Evolutionary conservation across 176 grass and related monocot genomes (phyloP).

Genomic region (Oropetium thomaeum): DNA sequence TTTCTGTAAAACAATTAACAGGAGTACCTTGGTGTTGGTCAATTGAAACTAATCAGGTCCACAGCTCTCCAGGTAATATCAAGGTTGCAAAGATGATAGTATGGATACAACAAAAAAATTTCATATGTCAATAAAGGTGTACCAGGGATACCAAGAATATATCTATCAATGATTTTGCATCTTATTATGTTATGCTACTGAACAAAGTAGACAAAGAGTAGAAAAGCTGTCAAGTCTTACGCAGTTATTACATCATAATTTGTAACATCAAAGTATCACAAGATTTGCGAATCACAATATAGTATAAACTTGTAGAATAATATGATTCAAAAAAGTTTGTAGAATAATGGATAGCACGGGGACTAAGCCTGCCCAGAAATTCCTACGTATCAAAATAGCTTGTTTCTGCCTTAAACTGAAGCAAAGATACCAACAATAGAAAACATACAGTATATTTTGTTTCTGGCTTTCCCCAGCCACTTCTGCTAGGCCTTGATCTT

Average conservation of each 20-base stretch:
- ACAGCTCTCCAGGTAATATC: not conserved
- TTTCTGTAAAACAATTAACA: constrained; percentile 53
- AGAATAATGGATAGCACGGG: not conserved
- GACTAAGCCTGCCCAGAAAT: not conserved
- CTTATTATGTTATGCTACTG: not conserved
- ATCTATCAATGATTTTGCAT: not conserved
- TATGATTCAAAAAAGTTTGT: too few relatives aligned
- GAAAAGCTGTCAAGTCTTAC: not conserved
- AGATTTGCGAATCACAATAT: not conserved
- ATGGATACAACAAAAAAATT: not conserved
- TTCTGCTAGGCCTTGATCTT: constrained; percentile 72
- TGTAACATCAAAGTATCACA: not conserved
- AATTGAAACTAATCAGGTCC: constrained; percentile 14
- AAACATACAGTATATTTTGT: constrained; percentile 91
- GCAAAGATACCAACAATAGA: constrained; percentile 6
- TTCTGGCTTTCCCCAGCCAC: constrained; percentile 96
- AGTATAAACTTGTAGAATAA: constrained; percentile 2
- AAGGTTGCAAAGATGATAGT: not conserved
- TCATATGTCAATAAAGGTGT: not conserved
- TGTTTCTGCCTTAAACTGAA: constrained; percentile 13
- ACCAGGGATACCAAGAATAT: not conserved
- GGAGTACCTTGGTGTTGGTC: not conserved
- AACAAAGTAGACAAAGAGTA: not conserved
- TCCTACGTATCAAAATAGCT: not conserved
- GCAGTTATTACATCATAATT: not conserved